Percentiles rank a stretch among this genome's conserved stretches.
phyloP scores from a whole-genome alignment of 176 grass and related monocot genomes.

The Phoenix roebelenii region DNA sequence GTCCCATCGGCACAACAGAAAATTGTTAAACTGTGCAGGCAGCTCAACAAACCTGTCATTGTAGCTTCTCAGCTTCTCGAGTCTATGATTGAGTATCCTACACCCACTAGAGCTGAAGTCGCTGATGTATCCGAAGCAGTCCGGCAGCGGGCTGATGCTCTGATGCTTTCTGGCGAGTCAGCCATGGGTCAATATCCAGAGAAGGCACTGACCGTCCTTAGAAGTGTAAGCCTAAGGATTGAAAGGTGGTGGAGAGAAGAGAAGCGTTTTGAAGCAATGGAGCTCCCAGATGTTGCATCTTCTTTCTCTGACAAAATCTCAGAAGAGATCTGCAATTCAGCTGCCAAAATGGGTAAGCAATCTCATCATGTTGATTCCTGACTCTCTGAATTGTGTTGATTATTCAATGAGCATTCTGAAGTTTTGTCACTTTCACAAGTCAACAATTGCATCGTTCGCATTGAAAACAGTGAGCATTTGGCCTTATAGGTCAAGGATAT shows the following conservation, averaged over 20 bases:
- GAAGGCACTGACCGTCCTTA: constrained; percentile 80
- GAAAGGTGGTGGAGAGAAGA: constrained; percentile 97
- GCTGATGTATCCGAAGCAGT: constrained; percentile 96
- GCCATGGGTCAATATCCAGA: constrained; percentile 91
- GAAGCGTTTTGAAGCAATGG: constrained; percentile 58
- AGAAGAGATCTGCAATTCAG: constrained; percentile 94
- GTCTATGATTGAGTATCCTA: constrained; percentile 97
- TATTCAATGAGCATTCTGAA: no score
- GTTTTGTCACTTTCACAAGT: no score
- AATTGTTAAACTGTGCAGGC: constrained; percentile 75
- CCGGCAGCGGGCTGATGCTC: constrained; percentile 71
- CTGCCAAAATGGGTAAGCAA: constrained; percentile 84
- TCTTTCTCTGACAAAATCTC: constrained; percentile 87
- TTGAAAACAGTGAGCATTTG: no score
- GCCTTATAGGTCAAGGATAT: no score
- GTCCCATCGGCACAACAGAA: constrained; percentile 81
- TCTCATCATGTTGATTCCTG: no score
- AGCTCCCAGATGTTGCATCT: constrained; percentile 63
- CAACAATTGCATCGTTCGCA: no score
- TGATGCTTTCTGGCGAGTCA: constrained; percentile 99
- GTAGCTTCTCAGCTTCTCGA: constrained; percentile 95
- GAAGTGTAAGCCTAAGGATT: constrained; percentile 81
- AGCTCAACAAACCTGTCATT: constrained; percentile 95
- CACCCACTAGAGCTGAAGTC: constrained; percentile 86
- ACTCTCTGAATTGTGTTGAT: no score